Percentiles rank a stretch among this genome's conserved stretches.
Conservation (phyloP, 2,329 filamentous ascomycete species). For the Hypoxylon sp. region DNA sequence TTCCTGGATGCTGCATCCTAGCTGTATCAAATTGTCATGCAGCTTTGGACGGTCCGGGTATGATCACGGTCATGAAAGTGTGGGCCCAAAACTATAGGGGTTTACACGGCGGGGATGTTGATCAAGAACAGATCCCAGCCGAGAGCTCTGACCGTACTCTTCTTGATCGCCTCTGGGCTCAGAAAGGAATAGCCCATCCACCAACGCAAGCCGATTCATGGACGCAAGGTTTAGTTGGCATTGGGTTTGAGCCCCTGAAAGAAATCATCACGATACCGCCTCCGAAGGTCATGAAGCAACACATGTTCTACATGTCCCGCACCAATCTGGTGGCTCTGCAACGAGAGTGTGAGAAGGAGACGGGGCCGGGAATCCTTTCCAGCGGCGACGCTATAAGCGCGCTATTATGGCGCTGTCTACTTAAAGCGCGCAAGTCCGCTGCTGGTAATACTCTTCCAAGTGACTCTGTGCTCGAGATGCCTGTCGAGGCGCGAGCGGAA, state of each 20-base stretch:
- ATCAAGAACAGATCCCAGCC: not conserved
- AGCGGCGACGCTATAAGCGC: not conserved
- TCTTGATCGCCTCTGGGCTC: conserved; percentile 29
- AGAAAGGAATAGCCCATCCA: conserved; percentile 3
- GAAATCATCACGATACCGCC: not conserved
- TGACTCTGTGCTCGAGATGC: not conserved
- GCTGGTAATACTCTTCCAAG: not conserved
- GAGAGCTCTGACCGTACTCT: conserved; percentile 23
- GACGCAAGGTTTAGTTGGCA: conserved; percentile 2
- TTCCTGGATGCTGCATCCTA: conserved; percentile 40
- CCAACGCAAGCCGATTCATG: not conserved
- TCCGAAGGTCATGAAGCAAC: not conserved
- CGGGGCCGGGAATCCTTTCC: not conserved
- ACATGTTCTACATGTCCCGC: not conserved
- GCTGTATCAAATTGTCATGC: conserved; percentile 12
- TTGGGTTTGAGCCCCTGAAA: not conserved
- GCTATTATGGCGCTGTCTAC: not conserved
- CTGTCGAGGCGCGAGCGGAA: not conserved
- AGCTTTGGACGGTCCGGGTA: conserved; percentile 27
- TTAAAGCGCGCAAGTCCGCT: not conserved
- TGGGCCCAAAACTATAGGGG: conserved; percentile 36
- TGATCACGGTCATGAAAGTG: conserved; percentile 9
- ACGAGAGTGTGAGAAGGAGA: not conserved
- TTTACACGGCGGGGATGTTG: not conserved
- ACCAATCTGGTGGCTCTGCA: not conserved